Evolutionary conservation across 805 yeast genomes (phyloP).

Genomic region (Metschnikowia aberdeeniae): DNA sequence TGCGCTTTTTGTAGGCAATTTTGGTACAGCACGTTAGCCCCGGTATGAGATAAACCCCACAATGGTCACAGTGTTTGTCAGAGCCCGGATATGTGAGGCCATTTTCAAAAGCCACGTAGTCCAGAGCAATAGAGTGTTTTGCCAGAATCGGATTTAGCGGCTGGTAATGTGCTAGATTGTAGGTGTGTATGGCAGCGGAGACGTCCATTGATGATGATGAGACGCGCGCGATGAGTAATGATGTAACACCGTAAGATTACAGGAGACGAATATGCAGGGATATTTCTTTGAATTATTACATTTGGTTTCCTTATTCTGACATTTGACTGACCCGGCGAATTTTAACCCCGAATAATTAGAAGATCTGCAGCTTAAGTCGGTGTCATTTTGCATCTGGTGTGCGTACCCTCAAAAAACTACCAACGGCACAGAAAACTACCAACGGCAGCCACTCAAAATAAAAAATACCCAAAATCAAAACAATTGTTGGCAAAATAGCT

Average conservation of each 20-base stretch:
- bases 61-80: conserved; percentile 25
- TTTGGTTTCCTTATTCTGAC: no score
- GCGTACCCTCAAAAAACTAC: no score
- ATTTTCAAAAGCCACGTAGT: conserved; percentile 20
- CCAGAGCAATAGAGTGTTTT: conserved; percentile 22
- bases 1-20: conserved; percentile 16
- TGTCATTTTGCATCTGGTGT: no score
- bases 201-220: conserved; percentile 7
- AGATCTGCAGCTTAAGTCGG: no score
- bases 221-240: background rate
- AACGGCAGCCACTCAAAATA: no score
- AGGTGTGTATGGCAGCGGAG: conserved; percentile 20
- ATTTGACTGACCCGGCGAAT: no score
- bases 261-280: no score
- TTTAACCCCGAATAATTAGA: no score
- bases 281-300: no score
- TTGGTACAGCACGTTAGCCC: conserved; percentile 29
- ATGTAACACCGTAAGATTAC: background rate
- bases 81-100: conserved; percentile 27
- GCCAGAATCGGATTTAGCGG: conserved; percentile 25
- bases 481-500: no score
- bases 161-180: conserved; percentile 27
- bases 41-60: conserved; percentile 32
- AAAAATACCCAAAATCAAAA: no score
- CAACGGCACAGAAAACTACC: no score